Percentiles rank a stretch among this genome's conserved stretches.
phyloP scores from a whole-genome alignment of 2,329 filamentous ascomycete species.

The Hymenoscyphus salicellus region DNA sequence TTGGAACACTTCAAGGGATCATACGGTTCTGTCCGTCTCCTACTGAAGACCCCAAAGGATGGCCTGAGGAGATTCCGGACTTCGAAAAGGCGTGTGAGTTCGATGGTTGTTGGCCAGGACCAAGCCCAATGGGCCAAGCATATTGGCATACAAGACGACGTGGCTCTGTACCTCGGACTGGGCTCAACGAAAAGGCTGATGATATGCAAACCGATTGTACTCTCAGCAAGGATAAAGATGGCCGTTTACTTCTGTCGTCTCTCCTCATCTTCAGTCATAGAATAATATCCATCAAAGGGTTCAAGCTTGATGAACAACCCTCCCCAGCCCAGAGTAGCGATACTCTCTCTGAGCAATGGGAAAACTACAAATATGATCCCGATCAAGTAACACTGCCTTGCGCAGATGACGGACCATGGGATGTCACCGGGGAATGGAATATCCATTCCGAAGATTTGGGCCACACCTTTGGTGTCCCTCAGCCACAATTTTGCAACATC shows the following conservation, averaged over 20 bases:
- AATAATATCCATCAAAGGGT: slow-evolving; percentile 24
- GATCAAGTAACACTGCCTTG: neutral
- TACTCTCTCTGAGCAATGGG: neutral
- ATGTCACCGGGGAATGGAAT: neutral
- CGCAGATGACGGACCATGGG: neutral
- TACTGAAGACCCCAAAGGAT: neutral
- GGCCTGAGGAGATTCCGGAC: neutral
- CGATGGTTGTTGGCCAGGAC: slow-evolving; percentile 11
- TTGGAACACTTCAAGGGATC: slow-evolving; percentile 12
- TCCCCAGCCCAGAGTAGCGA: neutral
- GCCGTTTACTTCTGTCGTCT: neutral
- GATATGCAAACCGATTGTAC: neutral
- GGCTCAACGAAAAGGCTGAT: neutral
- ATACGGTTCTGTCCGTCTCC: slow-evolving; percentile 15
- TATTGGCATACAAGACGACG: slow-evolving; percentile 11
- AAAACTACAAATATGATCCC: neutral
- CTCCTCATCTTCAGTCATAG: slow-evolving; percentile 11
- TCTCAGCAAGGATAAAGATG: neutral
- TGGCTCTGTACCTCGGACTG: neutral
- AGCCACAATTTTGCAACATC: no score
- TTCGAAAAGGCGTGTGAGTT: slow-evolving; percentile 13
- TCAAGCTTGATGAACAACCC: neutral
- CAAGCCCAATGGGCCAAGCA: slow-evolving; percentile 7
- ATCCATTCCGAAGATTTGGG: neutral
- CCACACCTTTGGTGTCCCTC: neutral